Evolutionary conservation across 176 grass and related monocot genomes (phyloP), one percentile per base, ranked within the genome.

Genomic region (Triticum urartu): DNA sequence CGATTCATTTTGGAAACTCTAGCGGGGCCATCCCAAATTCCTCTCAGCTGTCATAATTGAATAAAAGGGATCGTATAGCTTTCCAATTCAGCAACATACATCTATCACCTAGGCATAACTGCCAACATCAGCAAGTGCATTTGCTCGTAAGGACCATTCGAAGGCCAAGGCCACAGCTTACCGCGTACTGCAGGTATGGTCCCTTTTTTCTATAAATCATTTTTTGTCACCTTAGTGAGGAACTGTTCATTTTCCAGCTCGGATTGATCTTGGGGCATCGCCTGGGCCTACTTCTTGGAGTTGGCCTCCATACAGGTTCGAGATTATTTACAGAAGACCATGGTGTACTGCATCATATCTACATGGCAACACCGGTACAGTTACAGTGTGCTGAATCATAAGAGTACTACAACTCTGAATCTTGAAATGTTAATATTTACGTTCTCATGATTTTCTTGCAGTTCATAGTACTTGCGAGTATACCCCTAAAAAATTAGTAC

Each of bases 51-150:
- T 33, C 32, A 33, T 33, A 33, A 33, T 33, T 33, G 32, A 33
- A 33, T 33, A 33, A 33, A 33, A 33, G 32, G 32, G 32, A 33
- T 33, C 32, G 32, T 33, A 26, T 26, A 26, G 26, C 26, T 26
- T 26, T 26, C 26, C n/a, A n/a, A n/a, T n/a, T n/a, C n/a, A n/a
- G n/a, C n/a, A n/a, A n/a, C n/a, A n/a, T n/a, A n/a, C n/a, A n/a
- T n/a, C n/a, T n/a, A n/a, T n/a, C n/a, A n/a, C n/a, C n/a, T n/a
- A n/a, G n/a, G n/a, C n/a, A n/a, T n/a, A n/a, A n/a, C n/a, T n/a
- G n/a, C n/a, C n/a, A n/a, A n/a, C n/a, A n/a, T n/a, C n/a, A 26
- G 93, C 95, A 76, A 90, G 91, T 87, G 91, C 95, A 81, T 98
- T 98, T 92, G 86, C 93, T 54, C 83, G 61, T 81, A 92, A 85